Base-by-base conservation (phyloP, 1,284 basidiomycete genomes). In the Ustilago nuda region DNA sequence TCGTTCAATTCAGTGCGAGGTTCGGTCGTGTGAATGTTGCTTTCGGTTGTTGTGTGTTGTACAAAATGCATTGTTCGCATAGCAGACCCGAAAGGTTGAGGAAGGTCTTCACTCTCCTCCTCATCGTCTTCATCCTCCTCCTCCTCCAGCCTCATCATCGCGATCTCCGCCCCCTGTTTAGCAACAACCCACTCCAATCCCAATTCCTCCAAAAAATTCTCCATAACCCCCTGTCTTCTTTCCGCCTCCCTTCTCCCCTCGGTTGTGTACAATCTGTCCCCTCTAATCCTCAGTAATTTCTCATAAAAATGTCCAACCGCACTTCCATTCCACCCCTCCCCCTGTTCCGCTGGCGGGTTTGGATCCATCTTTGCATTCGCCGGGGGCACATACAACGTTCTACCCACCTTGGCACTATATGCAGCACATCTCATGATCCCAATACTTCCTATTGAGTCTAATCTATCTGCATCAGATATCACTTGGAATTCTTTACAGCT, bases 361-460 rank as follows among this genome's bases (percentile, higher is more conserved):
- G 63, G 72, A 37, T 80, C 74, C 55, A 51, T 69, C 1, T n/a
- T 41, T 5, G 66, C 35, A 15, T 78, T 79, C 13, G 51, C 70
- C 15, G 68, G 82, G 3, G 62, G 83, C 17, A 90, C 87, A 82
- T 93, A 89, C n/a, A 95, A 87, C 1, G 92, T 89, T 2, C 88
- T 87, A 78, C 92, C 92, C 19, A 89, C 89, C 0, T 88, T 89
- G 11, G 91, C 89, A 66, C 90, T 92, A 83, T 91, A 97, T 0
- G 94, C 94, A 2, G 93, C 91, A 81, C 92, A 95, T 0, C 95
- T 89, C 88, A 97, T 87, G 70, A 97, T 90, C 3, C 93, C 94
- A 71, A 96, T 92, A 6, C 92, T 92, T 2, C 95, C 95, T 54
- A 98, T 94, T 1, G 94, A 93, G 84, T 98, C 95, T 15, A 98